These are phyloP conservation scores for Bruguiera gymnorhiza DNA, from an alignment of 345 rosid species.

Conservation along the genomic window DNA sequence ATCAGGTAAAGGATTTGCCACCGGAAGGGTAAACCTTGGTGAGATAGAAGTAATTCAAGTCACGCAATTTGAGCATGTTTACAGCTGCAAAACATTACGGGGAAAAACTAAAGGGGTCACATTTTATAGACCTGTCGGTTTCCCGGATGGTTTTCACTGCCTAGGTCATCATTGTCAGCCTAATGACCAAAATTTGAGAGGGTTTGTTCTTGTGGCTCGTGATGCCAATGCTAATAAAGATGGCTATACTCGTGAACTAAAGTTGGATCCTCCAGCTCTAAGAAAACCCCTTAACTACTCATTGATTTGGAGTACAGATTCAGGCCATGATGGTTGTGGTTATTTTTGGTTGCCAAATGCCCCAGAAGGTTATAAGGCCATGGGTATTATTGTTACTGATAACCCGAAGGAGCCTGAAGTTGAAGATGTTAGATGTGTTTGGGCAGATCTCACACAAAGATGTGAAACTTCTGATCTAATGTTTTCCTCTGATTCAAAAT, in stretches of 20 bases:
- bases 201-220: conserved; percentile 65
- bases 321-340: conserved; percentile 36
- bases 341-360: conserved; percentile 90
- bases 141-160: conserved; percentile 65
- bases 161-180: conserved; percentile 79
- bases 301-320: conserved; percentile 47
- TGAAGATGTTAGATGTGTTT: conserved; percentile 65
- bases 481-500: conserved; percentile 35
- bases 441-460: conserved; percentile 75
- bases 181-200: conserved; percentile 58
- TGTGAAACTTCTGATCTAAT: conserved; percentile 61
- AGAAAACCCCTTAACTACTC: conserved; percentile 57
- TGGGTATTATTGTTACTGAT: conserved; percentile 71
- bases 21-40: conserved; percentile 62
- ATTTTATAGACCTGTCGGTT: conserved; percentile 64
- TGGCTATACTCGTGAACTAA: conserved; percentile 11
- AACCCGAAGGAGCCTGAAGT: conserved; percentile 47
- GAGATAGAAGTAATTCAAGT: conserved; percentile 60
- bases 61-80: conserved; percentile 54
- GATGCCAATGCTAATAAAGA: conserved; percentile 23
- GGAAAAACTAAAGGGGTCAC: conserved; percentile 46
- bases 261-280: conserved; percentile 41
- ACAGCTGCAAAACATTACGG: conserved; percentile 49
- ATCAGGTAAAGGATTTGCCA: conserved; percentile 69
- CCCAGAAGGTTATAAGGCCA: conserved; percentile 70